phyloP scores from a whole-genome alignment of 1,284 basidiomycete genomes.

The Tilletiopsis washingtonensis region DNA sequence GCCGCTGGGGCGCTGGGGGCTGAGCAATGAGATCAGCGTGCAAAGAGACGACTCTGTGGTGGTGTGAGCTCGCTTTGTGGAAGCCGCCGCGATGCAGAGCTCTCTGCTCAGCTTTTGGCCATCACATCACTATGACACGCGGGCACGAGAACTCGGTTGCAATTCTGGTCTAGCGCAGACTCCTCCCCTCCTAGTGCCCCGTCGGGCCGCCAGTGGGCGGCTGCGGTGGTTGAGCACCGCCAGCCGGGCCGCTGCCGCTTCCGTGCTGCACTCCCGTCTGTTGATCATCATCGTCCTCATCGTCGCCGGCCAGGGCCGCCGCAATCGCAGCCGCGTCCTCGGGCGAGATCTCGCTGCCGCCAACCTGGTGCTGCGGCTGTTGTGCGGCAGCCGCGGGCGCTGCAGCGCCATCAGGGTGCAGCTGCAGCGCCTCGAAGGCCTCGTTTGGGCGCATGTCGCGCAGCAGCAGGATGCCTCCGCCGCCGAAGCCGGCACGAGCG shows the following conservation, averaged over 20 bases:
- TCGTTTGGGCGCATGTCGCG: constrained; percentile 30
- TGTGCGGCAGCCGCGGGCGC: constrained; percentile 6
- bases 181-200: no score
- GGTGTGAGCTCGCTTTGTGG: no score
- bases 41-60: no score
- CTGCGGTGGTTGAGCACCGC: no score
- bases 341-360: constrained; percentile 22
- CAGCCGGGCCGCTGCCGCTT: neutral
- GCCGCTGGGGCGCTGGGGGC: no score
- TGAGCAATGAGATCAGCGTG: no score
- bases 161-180: no score
- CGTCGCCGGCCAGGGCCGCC: constrained; percentile 26
- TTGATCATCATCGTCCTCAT: constrained; percentile 28
- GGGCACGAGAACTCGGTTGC: no score
- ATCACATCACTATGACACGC: no score
- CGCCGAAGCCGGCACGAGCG: constrained; percentile 28
- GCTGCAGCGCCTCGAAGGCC: constrained; percentile 16
- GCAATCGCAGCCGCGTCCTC: constrained; percentile 33
- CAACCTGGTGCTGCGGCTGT: constrained; percentile 4
- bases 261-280: constrained; percentile 10
- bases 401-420: constrained; percentile 19
- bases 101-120: no score
- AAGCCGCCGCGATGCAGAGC: no score
- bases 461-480: constrained; percentile 42
- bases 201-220: no score